Base-by-base conservation (phyloP, 306 rosid genomes). In the Corylus heterophylla region DNA sequence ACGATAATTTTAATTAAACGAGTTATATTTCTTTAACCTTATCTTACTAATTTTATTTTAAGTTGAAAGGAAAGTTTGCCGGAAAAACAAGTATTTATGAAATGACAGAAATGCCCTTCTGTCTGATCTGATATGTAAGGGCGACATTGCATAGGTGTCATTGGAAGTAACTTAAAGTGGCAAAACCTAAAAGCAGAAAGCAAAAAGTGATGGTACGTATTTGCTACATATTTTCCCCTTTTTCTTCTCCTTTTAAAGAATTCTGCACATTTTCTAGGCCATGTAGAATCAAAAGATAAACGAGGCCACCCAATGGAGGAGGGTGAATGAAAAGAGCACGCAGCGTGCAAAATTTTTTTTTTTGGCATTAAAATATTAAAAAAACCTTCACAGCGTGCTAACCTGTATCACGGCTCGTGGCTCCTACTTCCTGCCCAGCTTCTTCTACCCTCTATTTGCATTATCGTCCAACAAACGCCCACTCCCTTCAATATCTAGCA, bases 61-160 rank as follows among this genome's bases (percentile, higher is more conserved):
- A 31, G 35, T 31, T 31, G 3, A 0, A 2, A 31, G 35, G 35
- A 3, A 3, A 31, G 35, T 31, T 31, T 31, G 35, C 35, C 3
- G 35, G 35, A 31, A 31, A 42, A 42, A 42, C 45, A 5, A 42
- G 45, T 42, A 5, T 42, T 42, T 42, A 6, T 42, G 8, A 42
- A 59, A 59, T 59, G 66, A 25, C 29, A 25, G 12, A 12, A 25
- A 22, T 9, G 16, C 17, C 39, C 31, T 59, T 59, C 66, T 59
- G 25, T 16, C 9, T 59, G 42, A 25, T 14, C 35, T 45, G 20
- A 4, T 45, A 69, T 77, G 75, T 39, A 39, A 39, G 81, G 70
- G 69, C 81, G 20, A 20, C 45, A 39, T 69, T 44, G 27, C 75
- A 78, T 69, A 78, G 69, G 81, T 29, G 66, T 11, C 66, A 25